Evolutionary conservation across 2,329 filamentous ascomycete genomes (phyloP).

Genomic region (Sarocladiaceae sp.): DNA sequence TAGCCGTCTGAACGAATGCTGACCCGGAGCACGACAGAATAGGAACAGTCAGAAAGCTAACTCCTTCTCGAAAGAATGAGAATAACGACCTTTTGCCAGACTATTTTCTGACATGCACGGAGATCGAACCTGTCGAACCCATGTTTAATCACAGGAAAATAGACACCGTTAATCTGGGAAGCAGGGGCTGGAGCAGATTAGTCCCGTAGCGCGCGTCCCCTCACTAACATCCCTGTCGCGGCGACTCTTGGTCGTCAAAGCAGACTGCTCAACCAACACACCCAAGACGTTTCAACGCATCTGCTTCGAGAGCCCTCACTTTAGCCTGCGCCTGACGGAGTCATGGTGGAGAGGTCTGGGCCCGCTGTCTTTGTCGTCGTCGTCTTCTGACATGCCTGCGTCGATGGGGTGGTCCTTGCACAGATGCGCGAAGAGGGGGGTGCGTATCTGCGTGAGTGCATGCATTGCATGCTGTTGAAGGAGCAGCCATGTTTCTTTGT

Average conservation of each 20-base stretch:
- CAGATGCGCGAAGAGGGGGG: neutral
- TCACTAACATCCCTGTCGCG: neutral
- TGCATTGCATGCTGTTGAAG: too few relatives aligned
- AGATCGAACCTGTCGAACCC: neutral
- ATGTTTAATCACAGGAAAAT: neutral
- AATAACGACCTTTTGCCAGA: too few relatives aligned
- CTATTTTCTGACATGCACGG: neutral
- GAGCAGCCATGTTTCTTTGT: neutral
- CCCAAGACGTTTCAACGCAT: conserved; percentile 1
- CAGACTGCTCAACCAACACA: neutral
- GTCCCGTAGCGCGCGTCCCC: neutral
- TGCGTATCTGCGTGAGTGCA: too few relatives aligned
- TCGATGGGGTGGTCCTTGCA: conserved; percentile 2
- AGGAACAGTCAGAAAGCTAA: too few relatives aligned
- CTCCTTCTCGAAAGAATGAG: too few relatives aligned
- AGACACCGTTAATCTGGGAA: neutral
- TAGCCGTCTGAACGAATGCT: too few relatives aligned
- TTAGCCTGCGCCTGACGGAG: neutral
- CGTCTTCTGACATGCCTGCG: too few relatives aligned
- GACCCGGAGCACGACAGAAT: too few relatives aligned
- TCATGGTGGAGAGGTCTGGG: too few relatives aligned
- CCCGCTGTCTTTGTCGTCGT: conserved; percentile 2
- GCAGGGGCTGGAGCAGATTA: conserved; percentile 1
- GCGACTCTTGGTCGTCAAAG: neutral
- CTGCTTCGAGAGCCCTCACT: too few relatives aligned